A percentile compares a stretch with the other conserved stretches of the same genome.
These are phyloP conservation scores for Leucocoprinus sp. DNA, from an alignment of 768 basidiomycete species.

Conservation along the genomic window DNA sequence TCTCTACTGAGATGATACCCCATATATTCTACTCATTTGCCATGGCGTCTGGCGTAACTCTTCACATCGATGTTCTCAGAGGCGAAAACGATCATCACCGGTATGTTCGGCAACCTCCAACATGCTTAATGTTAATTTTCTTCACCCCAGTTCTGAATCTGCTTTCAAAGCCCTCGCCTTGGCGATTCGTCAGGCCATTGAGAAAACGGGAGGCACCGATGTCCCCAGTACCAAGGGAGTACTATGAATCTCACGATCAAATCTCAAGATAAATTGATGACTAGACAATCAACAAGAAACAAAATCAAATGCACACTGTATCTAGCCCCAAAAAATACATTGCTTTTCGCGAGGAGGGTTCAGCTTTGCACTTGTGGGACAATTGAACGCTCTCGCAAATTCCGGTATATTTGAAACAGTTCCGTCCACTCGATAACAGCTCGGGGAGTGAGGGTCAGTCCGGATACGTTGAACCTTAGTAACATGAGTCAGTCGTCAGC, in stretches of 20 bases:
- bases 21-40: constrained; percentile 98
- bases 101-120: constrained; percentile 34
- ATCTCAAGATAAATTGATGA: background rate
- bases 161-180: constrained; percentile 97
- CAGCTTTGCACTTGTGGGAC: constrained; percentile 68
- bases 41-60: constrained; percentile 88
- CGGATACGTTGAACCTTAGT: constrained; percentile 68
- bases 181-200: constrained; percentile 92
- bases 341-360: constrained; percentile 76
- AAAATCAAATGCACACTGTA: constrained; percentile 5
- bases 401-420: constrained; percentile 82
- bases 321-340: constrained; percentile 73
- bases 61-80: constrained; percentile 90
- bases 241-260: constrained; percentile 28
- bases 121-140: constrained; percentile 1
- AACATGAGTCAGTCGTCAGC: background rate
- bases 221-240: constrained; percentile 98
- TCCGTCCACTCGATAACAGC: constrained; percentile 72
- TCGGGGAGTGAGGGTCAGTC: constrained; percentile 85
- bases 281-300: background rate
- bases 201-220: constrained; percentile 80
- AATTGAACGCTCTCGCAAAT: constrained; percentile 84
- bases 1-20: constrained; percentile 97
- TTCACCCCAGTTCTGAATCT: constrained; percentile 72
- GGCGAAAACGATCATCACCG: constrained; percentile 98